Evolutionary conservation across 768 basidiomycete species (phyloP), one percentile per base, ranked within the genome.

Genomic region (Gyrodon lividus): DNA sequence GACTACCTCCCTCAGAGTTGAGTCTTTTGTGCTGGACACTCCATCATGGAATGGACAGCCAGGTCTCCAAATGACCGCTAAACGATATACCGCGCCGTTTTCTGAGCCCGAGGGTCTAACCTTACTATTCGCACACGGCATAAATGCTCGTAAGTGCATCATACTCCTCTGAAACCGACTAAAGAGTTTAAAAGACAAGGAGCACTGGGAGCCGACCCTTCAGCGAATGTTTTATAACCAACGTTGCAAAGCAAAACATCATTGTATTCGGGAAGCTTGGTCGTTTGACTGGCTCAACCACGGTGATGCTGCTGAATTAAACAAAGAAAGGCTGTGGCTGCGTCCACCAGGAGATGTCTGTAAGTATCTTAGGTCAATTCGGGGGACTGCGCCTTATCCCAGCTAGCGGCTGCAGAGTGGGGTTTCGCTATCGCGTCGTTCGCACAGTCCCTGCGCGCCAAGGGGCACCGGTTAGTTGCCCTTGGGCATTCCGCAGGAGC

Each of bases 191-290:
- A 55, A 6, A 82, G 80, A 79, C 59, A 81, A 82, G 55, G 79
- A 82, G 56, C 74, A 77, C 56, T 82, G 79, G 79, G 79, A 81
- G 51, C 75, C 78, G 1, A 69, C 70, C 3, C 72, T 82, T 16
- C 56, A 71, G 33, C 57, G 57, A 0, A 60, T 80, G 10, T 77
- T 78, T 58, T 37, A 57, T 2, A 50, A 63, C 5, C 70, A 73
- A 22, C 41, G 52, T 5, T 46, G 59, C 47, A 8, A 62, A 35
- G 62, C 56, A 19, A 43, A 35, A n/a, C 49, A 57, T 4, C 31
- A 47, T 34, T 34, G 59, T 14, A 59, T 80, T 19, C 69, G 72
- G 2, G 78, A 81, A 53, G 76, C 73, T 1, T 80, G 77, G 76
- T 65, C 75, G 0, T 73, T 80, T 46, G 79, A 81, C 59, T 76